Base-by-base conservation (phyloP, 306 rosid species). In the Vigna unguiculata region DNA sequence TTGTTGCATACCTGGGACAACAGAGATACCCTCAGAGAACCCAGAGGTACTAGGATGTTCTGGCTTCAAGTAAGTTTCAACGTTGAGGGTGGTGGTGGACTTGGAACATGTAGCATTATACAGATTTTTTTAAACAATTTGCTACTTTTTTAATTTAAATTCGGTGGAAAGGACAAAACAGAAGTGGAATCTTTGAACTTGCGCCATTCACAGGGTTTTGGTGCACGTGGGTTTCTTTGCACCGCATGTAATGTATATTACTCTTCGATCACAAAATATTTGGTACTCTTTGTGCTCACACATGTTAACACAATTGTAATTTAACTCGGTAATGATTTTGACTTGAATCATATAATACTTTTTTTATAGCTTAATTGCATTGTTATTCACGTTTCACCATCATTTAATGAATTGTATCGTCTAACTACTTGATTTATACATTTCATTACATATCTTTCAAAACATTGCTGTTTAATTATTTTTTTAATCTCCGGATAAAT, bases 21-120 rank as follows among this genome's bases (percentile, higher is more conserved):
- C 9, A 40, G 25, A 59, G 14, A 48, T 21, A 28, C 8, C 55
- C 69, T 17, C n/a, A 9, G 40, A 53, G 51, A 32, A 24, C 49
- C 34, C 60, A 75, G 36, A 30, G 22, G 38, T 47, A 51, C 20
- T 4, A 24, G 43, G 71, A 64, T n/a, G 65, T 64, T 79, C 9
- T 77, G 14, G 49, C 76, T 82, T 82, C 85, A 15, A 71, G 32
- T 4, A 64, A 30, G 66, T 72, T 66, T 77, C 72, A 38, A 77
- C 30, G 1, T 64, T 57, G 6, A 12, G 12, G 30, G 5, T 41
- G 2, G 63, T 21, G 12, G 34, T 57, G 63, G 63, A 41, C 10
- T 19, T 40, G 12, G 48, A 17, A 67, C 48, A 54, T 55, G 60
- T 14, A 41, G 24, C 45, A 65, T 7, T 67, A 36, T 10, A 28